Evolutionary conservation across 164 flowering plant species (phyloP).

Genomic region (Nymphaea colorata): DNA sequence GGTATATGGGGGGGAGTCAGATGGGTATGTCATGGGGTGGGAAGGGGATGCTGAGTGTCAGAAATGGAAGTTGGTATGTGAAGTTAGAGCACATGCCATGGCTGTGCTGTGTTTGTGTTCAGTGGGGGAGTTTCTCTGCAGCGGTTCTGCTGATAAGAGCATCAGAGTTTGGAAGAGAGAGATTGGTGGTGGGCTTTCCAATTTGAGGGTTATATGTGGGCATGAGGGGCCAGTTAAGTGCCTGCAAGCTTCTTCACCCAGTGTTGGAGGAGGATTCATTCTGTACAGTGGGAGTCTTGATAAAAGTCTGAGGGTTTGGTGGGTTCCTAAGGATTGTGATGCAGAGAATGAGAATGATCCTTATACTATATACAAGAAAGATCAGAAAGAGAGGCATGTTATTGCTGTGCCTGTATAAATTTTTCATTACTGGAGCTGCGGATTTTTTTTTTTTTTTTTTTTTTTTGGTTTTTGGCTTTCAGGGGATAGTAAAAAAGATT

Average conservation of each 20-base stretch:
- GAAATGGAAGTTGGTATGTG: slow-evolving; percentile 47
- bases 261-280: slow-evolving; percentile 78
- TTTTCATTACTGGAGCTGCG: too few relatives aligned
- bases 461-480: too few relatives aligned
- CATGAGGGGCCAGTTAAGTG: slow-evolving; percentile 95
- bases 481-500: too few relatives aligned
- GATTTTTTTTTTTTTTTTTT: too few relatives aligned
- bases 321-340: slow-evolving; percentile 49
- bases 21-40: slow-evolving; percentile 88
- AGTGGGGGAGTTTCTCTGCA: slow-evolving; percentile 53
- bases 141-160: slow-evolving; percentile 87
- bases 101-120: slow-evolving; percentile 73
- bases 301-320: slow-evolving; percentile 85
- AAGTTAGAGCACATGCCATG: slow-evolving; percentile 59
- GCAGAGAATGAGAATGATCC: slow-evolving; percentile 5
- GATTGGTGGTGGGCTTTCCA: slow-evolving; percentile 26
- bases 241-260: slow-evolving; percentile 51
- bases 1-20: slow-evolving; percentile 74
- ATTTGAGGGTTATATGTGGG: slow-evolving; percentile 45
- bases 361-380: slow-evolving; percentile 4
- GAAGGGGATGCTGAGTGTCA: slow-evolving; percentile 18
- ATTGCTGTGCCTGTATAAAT: too few relatives aligned
- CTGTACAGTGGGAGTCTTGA: slow-evolving; percentile 94
- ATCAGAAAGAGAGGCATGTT: background rate
- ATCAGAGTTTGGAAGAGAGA: slow-evolving; percentile 78